Evolutionary conservation across 2,329 filamentous ascomycete species (phyloP).

Genomic region (Dothistroma pini): DNA sequence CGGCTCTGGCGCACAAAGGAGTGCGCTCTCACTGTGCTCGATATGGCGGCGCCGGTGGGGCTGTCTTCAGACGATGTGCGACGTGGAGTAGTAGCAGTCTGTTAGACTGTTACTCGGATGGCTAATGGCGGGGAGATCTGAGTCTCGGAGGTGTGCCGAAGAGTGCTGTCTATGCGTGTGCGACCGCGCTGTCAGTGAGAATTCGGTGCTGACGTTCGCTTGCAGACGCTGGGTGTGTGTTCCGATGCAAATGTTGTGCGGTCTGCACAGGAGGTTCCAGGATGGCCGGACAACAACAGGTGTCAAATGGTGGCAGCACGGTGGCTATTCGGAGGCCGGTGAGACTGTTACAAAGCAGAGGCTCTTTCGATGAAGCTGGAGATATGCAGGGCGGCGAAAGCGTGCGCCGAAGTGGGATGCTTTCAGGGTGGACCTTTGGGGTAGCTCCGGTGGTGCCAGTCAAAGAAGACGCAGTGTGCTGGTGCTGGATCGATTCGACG

Average conservation of each 20-base stretch:
- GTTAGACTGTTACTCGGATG: neutral
- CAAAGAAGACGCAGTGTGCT: neutral
- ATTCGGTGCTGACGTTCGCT: conserved; percentile 5
- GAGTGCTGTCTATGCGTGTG: conserved; percentile 10
- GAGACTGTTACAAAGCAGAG: conserved; percentile 1
- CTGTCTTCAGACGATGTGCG: conserved; percentile 14
- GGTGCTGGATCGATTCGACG: neutral
- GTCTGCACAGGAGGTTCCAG: neutral
- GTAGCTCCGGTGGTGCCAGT: conserved; percentile 4
- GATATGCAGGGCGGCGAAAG: conserved; percentile 8
- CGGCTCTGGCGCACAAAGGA: conserved; percentile 10
- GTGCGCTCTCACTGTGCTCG: neutral
- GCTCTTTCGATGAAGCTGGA: neutral
- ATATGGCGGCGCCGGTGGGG: conserved; percentile 1
- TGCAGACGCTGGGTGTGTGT: neutral
- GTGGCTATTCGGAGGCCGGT: conserved; percentile 14
- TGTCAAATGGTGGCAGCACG: conserved; percentile 1
- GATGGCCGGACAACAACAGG: neutral
- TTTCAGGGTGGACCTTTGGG: conserved; percentile 1
- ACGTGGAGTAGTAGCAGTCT: conserved; percentile 16
- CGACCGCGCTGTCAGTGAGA: conserved; percentile 18
- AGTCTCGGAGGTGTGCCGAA: conserved; percentile 9
- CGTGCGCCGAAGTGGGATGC: conserved; percentile 5
- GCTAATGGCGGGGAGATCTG: conserved; percentile 16
- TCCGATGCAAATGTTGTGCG: neutral